Conservation (phyloP, 257 asterid genomes). For the Solanum etuberosum region DNA sequence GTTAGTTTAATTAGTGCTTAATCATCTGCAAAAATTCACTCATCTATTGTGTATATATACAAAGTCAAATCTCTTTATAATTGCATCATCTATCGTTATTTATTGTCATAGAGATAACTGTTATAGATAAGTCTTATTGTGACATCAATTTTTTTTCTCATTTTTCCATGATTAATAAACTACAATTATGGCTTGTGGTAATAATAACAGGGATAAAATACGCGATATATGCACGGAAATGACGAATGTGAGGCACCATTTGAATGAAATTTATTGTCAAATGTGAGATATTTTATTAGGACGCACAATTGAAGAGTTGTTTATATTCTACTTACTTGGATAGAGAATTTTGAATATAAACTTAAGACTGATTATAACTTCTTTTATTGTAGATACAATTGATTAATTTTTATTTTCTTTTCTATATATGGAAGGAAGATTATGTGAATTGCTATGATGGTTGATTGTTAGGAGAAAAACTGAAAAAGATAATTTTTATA, state of each 20-base stretch:
- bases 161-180: neutral
- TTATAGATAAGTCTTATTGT: neutral
- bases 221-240: neutral
- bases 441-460: neutral
- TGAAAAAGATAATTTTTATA: neutral
- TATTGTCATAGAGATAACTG: neutral
- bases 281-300: neutral
- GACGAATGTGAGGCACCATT: neutral
- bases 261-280: neutral
- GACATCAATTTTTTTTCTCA: no score
- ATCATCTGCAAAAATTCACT: neutral
- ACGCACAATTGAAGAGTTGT: neutral
- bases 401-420: neutral
- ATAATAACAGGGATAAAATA: neutral
- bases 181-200: neutral
- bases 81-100: neutral
- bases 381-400: neutral
- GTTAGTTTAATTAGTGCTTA: neutral
- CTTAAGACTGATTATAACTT: neutral
- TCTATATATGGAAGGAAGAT: neutral
- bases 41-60: no score
- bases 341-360: neutral
- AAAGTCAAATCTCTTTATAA: neutral
- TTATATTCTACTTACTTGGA: neutral
- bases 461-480: neutral